Evolutionary conservation across 1,284 basidiomycete species (phyloP).

Genomic region (Schizopora paradoxa): DNA sequence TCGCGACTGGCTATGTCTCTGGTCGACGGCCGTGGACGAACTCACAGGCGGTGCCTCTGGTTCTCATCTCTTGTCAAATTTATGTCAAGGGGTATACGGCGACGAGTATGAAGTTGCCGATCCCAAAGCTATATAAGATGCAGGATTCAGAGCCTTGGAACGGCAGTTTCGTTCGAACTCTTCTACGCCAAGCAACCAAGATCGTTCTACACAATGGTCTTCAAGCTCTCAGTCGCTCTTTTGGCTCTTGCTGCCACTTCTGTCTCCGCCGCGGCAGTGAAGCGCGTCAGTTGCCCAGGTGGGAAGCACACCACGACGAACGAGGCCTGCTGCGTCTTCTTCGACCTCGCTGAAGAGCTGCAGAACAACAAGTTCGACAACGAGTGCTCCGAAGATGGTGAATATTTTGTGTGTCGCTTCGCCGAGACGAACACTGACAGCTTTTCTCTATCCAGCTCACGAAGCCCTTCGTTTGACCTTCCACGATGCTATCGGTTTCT

Average conservation of each 20-base stretch:
- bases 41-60: too few species aligned
- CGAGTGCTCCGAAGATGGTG: conserved; percentile 20
- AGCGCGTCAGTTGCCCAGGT: conserved; percentile 14
- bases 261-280: conserved; percentile 1
- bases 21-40: too few species aligned
- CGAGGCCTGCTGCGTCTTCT: neutral
- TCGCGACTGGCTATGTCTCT: too few species aligned
- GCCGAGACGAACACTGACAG: neutral
- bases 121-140: too few species aligned
- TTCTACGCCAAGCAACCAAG: too few species aligned
- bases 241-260: conserved; percentile 13
- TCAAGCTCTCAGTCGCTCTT: conserved; percentile 14
- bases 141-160: too few species aligned
- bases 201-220: conserved; percentile 10
- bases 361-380: conserved; percentile 19
- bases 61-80: too few species aligned
- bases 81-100: too few species aligned
- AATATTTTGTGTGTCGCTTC: neutral
- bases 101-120: too few species aligned
- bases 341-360: conserved; percentile 15
- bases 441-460: conserved; percentile 4
- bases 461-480: conserved; percentile 14
- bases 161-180: too few species aligned
- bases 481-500: conserved; percentile 17
- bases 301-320: conserved; percentile 14